Percentiles rank a stretch among this genome's conserved stretches.
These are phyloP conservation scores for Barbatosphaeria neglecta DNA, from an alignment of 495 filamentous ascomycete species.

Conservation along the genomic window DNA sequence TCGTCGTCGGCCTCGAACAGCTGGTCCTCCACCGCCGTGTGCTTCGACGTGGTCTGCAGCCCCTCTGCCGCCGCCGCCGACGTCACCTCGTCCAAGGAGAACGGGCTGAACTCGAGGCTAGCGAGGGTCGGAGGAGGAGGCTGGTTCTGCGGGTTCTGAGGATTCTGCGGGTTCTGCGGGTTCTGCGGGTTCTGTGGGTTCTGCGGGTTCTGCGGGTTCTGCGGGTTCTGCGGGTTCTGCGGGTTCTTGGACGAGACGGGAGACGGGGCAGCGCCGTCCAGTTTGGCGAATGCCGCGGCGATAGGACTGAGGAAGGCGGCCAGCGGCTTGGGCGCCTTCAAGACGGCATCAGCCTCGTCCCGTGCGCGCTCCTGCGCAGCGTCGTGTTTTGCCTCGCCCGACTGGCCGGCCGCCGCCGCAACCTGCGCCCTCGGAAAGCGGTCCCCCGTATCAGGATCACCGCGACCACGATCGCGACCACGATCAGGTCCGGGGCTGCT, in stretches of 20 bases:
- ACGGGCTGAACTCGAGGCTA: constrained; percentile 17
- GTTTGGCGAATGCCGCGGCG: constrained; percentile 6
- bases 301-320: constrained; percentile 6
- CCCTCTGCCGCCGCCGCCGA: constrained; percentile 12
- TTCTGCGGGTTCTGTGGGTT: too few species aligned
- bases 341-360: neutral
- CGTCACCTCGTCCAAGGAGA: constrained; percentile 12
- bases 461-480: too few species aligned
- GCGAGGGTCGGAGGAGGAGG: too few species aligned
- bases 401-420: neutral
- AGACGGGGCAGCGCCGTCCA: neutral
- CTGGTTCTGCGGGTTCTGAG: too few species aligned
- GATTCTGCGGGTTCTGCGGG: too few species aligned
- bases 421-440: constrained; percentile 7
- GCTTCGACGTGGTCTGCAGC: constrained; percentile 33
- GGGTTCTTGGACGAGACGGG: too few species aligned
- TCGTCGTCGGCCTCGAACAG: constrained; percentile 37
- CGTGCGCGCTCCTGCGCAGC: neutral
- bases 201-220: too few species aligned
- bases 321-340: constrained; percentile 6
- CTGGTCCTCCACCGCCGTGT: constrained; percentile 34
- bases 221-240: too few species aligned
- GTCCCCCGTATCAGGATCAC: constrained; percentile 1
- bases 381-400: neutral
- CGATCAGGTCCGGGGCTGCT: too few species aligned